Conservation (phyloP, 371 early-diverging fungal species). For the Mucor irregularis region DNA sequence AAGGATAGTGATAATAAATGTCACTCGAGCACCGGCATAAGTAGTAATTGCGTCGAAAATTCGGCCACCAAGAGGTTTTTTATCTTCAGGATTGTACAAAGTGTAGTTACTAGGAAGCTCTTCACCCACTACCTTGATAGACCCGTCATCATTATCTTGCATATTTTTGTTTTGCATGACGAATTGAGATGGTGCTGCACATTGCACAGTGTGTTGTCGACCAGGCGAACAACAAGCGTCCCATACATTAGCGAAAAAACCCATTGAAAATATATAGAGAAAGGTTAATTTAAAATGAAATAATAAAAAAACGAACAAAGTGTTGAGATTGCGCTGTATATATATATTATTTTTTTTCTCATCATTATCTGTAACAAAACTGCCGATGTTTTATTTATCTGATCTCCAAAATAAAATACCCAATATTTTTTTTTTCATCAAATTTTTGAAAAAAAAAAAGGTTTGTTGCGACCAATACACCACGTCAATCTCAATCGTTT, state of each 20-base stretch:
- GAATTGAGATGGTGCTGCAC: slow-evolving; percentile 19
- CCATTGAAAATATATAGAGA: not conserved
- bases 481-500: too few relatives aligned
- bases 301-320: not conserved
- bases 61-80: slow-evolving; percentile 1
- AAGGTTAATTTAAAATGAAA: not conserved
- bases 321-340: too few relatives aligned
- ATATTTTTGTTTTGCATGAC: not conserved
- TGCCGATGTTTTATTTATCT: not conserved
- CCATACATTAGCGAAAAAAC: not conserved
- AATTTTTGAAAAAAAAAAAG: too few relatives aligned
- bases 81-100: slow-evolving; percentile 1
- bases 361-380: not conserved
- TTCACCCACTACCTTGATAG: not conserved
- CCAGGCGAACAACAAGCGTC: slow-evolving; percentile 13
- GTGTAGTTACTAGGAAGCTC: not conserved
- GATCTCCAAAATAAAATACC: not conserved
- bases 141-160: not conserved
- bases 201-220: slow-evolving; percentile 11
- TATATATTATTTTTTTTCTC: not conserved
- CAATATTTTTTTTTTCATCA: not conserved
- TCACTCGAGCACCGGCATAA: slow-evolving; percentile 16
- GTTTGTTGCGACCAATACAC: too few relatives aligned
- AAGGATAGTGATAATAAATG: slow-evolving; percentile 9
- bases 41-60: slow-evolving; percentile 12